Evolutionary conservation across 768 basidiomycete species (phyloP).

Genomic region (Tulasnella calospora): DNA sequence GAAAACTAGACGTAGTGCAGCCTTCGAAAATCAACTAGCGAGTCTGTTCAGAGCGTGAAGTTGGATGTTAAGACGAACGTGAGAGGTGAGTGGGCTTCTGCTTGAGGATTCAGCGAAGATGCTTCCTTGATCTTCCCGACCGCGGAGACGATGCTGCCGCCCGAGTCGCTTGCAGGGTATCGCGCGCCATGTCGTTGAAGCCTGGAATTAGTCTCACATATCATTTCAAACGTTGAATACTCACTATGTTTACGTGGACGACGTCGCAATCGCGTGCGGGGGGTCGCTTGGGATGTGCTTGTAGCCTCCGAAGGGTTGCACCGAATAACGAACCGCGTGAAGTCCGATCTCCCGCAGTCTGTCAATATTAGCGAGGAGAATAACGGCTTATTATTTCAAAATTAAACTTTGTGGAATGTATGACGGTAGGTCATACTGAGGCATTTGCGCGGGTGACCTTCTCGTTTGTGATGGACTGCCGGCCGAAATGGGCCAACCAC

Average conservation of each 20-base stretch:
- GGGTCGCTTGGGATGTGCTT: neutral
- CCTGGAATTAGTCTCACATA: neutral
- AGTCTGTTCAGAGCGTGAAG: neutral
- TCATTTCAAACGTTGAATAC: neutral
- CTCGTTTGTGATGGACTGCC: neutral
- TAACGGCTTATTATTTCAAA: neutral
- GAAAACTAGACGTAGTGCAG: neutral
- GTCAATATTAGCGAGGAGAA: neutral
- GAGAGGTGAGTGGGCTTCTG: neutral
- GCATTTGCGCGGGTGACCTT: neutral
- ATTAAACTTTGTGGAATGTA: constrained; percentile 13
- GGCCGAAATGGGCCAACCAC: neutral
- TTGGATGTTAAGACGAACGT: neutral
- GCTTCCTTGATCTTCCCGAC: constrained; percentile 2
- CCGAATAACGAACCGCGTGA: neutral
- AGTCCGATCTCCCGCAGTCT: neutral
- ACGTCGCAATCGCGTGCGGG: constrained; percentile 8
- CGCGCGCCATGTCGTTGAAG: constrained; percentile 21
- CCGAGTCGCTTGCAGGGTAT: neutral
- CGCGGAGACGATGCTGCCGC: neutral
- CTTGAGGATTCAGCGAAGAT: neutral
- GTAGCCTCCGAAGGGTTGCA: constrained; percentile 5
- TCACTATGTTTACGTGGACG: constrained; percentile 17
- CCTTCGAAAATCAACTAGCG: constrained; percentile 15
- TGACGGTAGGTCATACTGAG: constrained; percentile 2